phyloP scores from a whole-genome alignment of 2,329 filamentous ascomycete genomes.

The Moelleriella libera region DNA sequence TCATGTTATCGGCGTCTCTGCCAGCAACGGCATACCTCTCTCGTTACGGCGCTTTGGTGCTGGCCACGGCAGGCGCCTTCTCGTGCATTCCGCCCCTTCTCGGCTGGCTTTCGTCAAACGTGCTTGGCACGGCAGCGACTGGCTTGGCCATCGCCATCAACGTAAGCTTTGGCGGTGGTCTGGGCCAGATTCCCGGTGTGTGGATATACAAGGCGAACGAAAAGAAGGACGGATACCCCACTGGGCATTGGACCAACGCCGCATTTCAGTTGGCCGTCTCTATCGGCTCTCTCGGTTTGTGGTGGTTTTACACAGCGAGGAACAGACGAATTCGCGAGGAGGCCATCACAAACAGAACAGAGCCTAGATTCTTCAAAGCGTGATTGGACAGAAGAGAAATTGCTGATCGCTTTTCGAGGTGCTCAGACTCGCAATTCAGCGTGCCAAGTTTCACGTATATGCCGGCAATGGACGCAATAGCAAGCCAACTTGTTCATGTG shows the following conservation, averaged over 20 bases:
- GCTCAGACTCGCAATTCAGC: too few species aligned
- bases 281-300: constrained; percentile 31
- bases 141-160: constrained; percentile 60
- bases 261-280: constrained; percentile 41
- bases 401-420: neutral
- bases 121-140: constrained; percentile 48
- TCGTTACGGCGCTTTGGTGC: constrained; percentile 57
- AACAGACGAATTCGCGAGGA: constrained; percentile 22
- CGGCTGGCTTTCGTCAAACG: constrained; percentile 57
- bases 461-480: too few species aligned
- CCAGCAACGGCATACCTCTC: constrained; percentile 41
- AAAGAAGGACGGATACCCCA: constrained; percentile 46
- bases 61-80: constrained; percentile 53
- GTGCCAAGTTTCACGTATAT: too few species aligned
- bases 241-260: constrained; percentile 55
- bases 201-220: constrained; percentile 61
- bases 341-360: constrained; percentile 14
- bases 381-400: constrained; percentile 6
- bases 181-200: constrained; percentile 58
- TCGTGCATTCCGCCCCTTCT: constrained; percentile 55
- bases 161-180: constrained; percentile 48
- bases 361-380: constrained; percentile 26
- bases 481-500: too few species aligned
- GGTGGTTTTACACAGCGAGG: constrained; percentile 39
- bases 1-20: constrained; percentile 49